Base-by-base conservation (phyloP, 1,139 yeast species). In the Taiozyma onychis region DNA sequence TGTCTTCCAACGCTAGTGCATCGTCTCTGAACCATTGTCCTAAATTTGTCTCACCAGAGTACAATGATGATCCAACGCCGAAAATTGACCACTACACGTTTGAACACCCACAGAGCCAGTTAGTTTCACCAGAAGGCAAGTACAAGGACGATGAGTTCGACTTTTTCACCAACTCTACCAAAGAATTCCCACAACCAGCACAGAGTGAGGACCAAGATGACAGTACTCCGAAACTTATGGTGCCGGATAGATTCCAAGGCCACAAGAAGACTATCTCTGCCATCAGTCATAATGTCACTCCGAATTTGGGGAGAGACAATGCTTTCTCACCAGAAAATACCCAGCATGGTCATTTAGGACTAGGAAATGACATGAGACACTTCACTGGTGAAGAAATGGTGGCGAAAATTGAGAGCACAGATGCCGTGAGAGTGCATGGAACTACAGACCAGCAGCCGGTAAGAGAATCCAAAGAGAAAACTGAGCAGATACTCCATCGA, bases 1-100 rank as follows among this genome's bases (percentile, higher is more conserved):
- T 49, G 27, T 16, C 30, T 32, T 30, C 35, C 16, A 27, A 43
- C 16, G 14, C 42, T 6, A 35, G 37, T 44, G 26, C 30, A 47
- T 10, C 10, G 47, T 28, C 48, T 46, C 30, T 41, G 43, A 24
- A 35, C 39, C 21, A 34, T 45, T 18, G 44, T 43, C 44, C 49
- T 42, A 48, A 47, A 43, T 32, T 44, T 11, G 44, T 37, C 4
- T 24, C 39, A 10, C 43, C 37, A 8, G 41, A 37, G 7, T 55
- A 57, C 42, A 51, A 56, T 30, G 61, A 59, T 50, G 63, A 58
- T 11, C 56, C 57, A 9, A 59, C 63, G 3, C 60, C 63, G 5
- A 45, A 45, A 21, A 43, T 58, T 1, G 37, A 41, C 10, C 53
- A 54, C 11, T 47, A 39, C 21, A 47, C 28, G 3, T 52, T 54